Base-by-base conservation (phyloP, 1,284 basidiomycete genomes). In the Fomitopsis pinicola region DNA sequence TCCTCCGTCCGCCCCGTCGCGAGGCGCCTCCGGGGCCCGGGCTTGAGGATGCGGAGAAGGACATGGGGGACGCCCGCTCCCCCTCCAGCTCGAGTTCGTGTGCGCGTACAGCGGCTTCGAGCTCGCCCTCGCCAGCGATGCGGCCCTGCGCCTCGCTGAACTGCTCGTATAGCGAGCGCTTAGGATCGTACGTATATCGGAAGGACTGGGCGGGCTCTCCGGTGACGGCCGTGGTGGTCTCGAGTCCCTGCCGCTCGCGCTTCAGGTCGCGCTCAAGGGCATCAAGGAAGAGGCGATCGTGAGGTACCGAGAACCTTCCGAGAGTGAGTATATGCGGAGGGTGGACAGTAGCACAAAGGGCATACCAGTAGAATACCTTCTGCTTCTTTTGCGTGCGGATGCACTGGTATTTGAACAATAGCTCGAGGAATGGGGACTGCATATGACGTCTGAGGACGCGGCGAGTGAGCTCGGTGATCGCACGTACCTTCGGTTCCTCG, bases 331-430 rank as follows among this genome's bases (percentile, higher is more conserved):
- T 9, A 44, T 46, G 36, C 38, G 59, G 56, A 33, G 53, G 40
- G 22, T 15, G 17, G 26, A 14, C 38, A 28, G 26, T 19, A 8
- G 28, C 36, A 19, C 17, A 22, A 57, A 35, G 4, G 10, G 78
- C 86, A 58, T 68, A 92, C 94, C 94, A 97, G 75, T 92, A 95
- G 71, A 96, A 97, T 26, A 92, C 92, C 72, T 95, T 94, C 77
- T 95, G 94, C 78, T 96, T 96, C 82, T 97, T 97, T 74, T 97
- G 94, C 0, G 95, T 97, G 48, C 94, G 86, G 65, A 97, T 96
- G 73, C 94, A 95, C 70, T 95, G 93, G 69, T 93, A 94, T 74
- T 95, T 94, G 86, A 96, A 97, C 15, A 97, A 78, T 36, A 95
- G 82, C 70, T 97, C 94, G 15, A 97, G 80, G 81, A 95, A 90